phyloP scores from a whole-genome alignment of 139 green algal species.

The Eudorina sp. region DNA sequence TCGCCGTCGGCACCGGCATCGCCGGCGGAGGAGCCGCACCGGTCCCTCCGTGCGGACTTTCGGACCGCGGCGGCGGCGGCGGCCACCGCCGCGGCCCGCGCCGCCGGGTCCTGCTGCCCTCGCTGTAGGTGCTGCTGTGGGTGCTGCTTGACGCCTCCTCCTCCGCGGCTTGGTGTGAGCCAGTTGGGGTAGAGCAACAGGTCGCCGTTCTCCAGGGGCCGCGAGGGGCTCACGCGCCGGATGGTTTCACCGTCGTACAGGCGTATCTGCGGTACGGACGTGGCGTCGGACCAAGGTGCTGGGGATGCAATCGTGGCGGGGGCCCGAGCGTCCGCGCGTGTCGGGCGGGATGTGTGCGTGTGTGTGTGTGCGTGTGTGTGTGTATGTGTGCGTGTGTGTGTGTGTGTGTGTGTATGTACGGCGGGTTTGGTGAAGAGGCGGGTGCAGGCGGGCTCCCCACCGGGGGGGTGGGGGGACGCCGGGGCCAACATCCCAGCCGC shows the following conservation, averaged over 20 bases:
- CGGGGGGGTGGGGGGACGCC: too few relatives aligned
- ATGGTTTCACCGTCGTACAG: slow-evolving; percentile 8
- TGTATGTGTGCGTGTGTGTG: too few relatives aligned
- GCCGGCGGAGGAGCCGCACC: too few relatives aligned
- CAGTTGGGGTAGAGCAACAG: slow-evolving; percentile 31
- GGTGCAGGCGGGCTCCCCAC: too few relatives aligned
- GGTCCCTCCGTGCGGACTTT: neutral
- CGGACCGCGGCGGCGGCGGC: neutral
- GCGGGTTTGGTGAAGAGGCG: too few relatives aligned
- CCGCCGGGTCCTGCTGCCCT: neutral
- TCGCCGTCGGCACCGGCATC: neutral
- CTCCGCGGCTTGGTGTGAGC: neutral
- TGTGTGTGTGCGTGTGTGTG: too few relatives aligned
- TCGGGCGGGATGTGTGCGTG: too few relatives aligned
- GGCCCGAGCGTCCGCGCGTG: too few relatives aligned
- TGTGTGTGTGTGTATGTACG: too few relatives aligned
- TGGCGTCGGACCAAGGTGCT: too few relatives aligned
- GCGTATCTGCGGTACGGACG: slow-evolving; percentile 11
- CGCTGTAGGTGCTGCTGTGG: neutral
- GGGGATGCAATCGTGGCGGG: too few relatives aligned
- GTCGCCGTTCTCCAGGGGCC: slow-evolving; percentile 18
- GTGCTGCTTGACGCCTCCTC: neutral
- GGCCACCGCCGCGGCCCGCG: neutral
- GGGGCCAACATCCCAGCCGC: too few relatives aligned
- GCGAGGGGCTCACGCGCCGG: neutral